Conservation (phyloP, 202 grass and related monocot genomes). For the Schoenoplectus tabernaemontani region DNA sequence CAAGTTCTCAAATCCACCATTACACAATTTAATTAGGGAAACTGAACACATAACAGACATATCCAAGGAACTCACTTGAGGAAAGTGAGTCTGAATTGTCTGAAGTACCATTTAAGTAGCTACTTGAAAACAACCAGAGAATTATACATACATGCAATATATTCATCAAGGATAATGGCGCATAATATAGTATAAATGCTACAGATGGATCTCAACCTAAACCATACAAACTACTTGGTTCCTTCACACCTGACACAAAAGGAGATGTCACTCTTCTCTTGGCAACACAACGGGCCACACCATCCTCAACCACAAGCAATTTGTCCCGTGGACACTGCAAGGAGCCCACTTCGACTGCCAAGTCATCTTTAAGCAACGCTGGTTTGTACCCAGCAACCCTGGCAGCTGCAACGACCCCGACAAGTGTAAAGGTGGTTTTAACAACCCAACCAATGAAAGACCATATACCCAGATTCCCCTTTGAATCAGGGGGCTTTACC, state of each 20-base stretch:
- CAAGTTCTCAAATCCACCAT: too few relatives aligned
- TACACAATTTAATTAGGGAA: not conserved
- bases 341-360: slow-evolving; percentile 26
- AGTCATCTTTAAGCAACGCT: not conserved
- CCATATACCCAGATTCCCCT: slow-evolving; percentile 19
- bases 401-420: slow-evolving; percentile 39
- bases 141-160: slow-evolving; percentile 12
- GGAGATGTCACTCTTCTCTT: slow-evolving; percentile 67
- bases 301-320: slow-evolving; percentile 44
- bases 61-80: not conserved
- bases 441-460: slow-evolving; percentile 56
- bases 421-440: slow-evolving; percentile 47
- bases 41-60: not conserved
- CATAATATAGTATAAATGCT: not conserved
- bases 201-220: slow-evolving; percentile 37
- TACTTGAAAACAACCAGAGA: not conserved
- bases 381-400: slow-evolving; percentile 50
- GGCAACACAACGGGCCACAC: slow-evolving; percentile 51
- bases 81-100: not conserved
- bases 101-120: not conserved
- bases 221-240: slow-evolving; percentile 59
- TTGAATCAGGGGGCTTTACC: not conserved
- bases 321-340: slow-evolving; percentile 51
- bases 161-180: not conserved
- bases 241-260: slow-evolving; percentile 39